A percentile compares a stretch with the other conserved stretches of the same genome.
These are phyloP conservation scores for Juncus inflexus DNA, from an alignment of 176 grass and related monocot genomes.

Conservation along the genomic window DNA sequence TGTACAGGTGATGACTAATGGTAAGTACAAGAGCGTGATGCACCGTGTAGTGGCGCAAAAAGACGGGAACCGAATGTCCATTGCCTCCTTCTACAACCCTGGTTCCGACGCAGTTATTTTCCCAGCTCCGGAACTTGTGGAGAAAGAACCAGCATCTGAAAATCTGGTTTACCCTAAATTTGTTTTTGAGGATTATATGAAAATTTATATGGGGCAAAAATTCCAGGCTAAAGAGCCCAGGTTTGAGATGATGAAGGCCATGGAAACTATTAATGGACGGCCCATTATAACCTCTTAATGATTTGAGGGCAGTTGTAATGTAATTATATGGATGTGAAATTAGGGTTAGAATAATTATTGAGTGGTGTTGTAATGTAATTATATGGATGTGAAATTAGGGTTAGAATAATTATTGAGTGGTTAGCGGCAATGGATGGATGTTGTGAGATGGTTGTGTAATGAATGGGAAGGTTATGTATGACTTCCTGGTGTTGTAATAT, in stretches of 20 bases:
- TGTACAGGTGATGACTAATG: constrained; percentile 82
- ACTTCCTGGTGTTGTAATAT: no score
- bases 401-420: no score
- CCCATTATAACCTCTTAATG: constrained; percentile 44
- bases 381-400: no score
- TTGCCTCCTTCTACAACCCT: constrained; percentile 97
- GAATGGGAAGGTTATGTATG: no score
- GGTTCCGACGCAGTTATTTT: constrained; percentile 81
- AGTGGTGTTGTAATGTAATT: no score
- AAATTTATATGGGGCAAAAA: constrained; percentile 66
- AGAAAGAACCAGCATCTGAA: constrained; percentile 20
- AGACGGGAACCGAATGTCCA: constrained; percentile 94
- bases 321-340: no score
- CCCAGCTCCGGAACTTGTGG: constrained; percentile 49
- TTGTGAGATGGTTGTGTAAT: no score
- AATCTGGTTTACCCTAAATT: constrained; percentile 53
- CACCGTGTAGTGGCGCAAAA: constrained; percentile 71
- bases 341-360: no score
- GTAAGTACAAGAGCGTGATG: constrained; percentile 85
- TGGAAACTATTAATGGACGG: constrained; percentile 14
- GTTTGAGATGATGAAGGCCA: constrained; percentile 76
- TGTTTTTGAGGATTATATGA: constrained; percentile 98
- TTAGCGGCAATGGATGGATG: no score
- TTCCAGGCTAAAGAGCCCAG: constrained; percentile 91
- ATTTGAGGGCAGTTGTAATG: background rate